phyloP scores from a whole-genome alignment of 164 flowering plant genomes.

The Brasenia schreberi region DNA sequence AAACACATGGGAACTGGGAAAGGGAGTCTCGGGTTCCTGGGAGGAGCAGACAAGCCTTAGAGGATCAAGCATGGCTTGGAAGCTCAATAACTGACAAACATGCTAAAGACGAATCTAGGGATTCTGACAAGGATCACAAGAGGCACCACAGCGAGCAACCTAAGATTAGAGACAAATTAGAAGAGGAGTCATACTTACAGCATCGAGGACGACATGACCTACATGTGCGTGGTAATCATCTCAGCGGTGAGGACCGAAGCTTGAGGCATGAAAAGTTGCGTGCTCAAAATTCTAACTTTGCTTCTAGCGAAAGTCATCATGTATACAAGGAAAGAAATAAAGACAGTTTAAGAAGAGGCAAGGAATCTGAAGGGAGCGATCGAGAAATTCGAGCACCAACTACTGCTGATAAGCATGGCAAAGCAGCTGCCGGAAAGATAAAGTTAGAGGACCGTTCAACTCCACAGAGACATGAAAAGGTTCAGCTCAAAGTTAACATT shows the following conservation, averaged over 20 bases:
- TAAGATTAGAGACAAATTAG: slow-evolving; percentile 50
- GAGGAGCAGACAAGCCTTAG: slow-evolving; percentile 43
- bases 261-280: slow-evolving; percentile 54
- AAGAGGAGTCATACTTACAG: slow-evolving; percentile 36
- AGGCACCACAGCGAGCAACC: slow-evolving; percentile 39
- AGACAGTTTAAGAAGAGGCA: slow-evolving; percentile 38
- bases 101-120: slow-evolving; percentile 46
- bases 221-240: slow-evolving; percentile 35
- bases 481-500: slow-evolving; percentile 19
- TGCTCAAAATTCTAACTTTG: slow-evolving; percentile 31
- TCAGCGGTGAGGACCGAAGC: slow-evolving; percentile 42
- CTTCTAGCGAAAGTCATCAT: slow-evolving; percentile 35
- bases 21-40: slow-evolving; percentile 41
- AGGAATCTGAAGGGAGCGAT: slow-evolving; percentile 40
- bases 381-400: slow-evolving; percentile 10
- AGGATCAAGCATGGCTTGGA: slow-evolving; percentile 47
- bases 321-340: slow-evolving; percentile 38
- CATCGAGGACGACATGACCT: slow-evolving; percentile 61
- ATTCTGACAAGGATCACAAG: slow-evolving; percentile 46
- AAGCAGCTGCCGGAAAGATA: slow-evolving; percentile 20
- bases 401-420: neutral
- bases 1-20: slow-evolving; percentile 35
- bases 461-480: slow-evolving; percentile 38
- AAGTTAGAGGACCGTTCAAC: slow-evolving; percentile 44
- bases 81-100: slow-evolving; percentile 19